Percentiles rank a stretch among this genome's conserved stretches.
Conservation (phyloP, 2,329 filamentous ascomycete species). For the Talaromyces pinophilus region DNA sequence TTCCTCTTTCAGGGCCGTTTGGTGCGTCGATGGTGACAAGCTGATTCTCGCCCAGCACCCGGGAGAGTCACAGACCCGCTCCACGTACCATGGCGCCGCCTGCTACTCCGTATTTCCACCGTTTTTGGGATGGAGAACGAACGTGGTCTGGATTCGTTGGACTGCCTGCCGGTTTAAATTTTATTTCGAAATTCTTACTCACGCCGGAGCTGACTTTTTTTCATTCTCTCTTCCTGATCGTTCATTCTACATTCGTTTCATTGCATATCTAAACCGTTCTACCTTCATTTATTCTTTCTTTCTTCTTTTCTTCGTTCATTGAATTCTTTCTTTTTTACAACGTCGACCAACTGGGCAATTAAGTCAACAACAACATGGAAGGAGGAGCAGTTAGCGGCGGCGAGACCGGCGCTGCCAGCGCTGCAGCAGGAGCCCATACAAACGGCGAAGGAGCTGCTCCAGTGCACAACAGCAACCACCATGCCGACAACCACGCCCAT, state of each 20-base stretch:
- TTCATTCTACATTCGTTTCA: conserved; percentile 10
- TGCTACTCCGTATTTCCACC: background rate
- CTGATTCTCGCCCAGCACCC: background rate
- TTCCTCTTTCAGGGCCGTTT: background rate
- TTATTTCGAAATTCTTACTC: background rate
- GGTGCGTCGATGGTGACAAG: background rate
- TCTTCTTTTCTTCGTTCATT: background rate
- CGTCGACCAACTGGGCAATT: background rate
- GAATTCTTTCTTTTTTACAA: background rate
- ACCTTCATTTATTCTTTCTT: background rate
- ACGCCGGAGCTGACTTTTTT: background rate
- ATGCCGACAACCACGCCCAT: conserved; percentile 23
- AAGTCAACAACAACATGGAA: conserved; percentile 17
- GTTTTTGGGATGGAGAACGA: conserved; percentile 1
- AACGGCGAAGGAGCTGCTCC: conserved; percentile 26
- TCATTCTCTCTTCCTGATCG: background rate
- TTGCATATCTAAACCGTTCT: background rate
- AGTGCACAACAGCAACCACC: conserved; percentile 25
- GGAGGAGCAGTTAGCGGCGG: conserved; percentile 22
- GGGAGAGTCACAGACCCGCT: background rate
- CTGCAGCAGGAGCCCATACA: conserved; percentile 10
- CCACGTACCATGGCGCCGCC: background rate
- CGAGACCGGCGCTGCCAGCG: conserved; percentile 19
- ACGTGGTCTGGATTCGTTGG: conserved; percentile 7
- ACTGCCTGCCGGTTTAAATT: background rate